A percentile compares a stretch with the other conserved stretches of the same genome.
Conservation (phyloP, 371 early-diverging fungal genomes). For the Mucor mucedo region DNA sequence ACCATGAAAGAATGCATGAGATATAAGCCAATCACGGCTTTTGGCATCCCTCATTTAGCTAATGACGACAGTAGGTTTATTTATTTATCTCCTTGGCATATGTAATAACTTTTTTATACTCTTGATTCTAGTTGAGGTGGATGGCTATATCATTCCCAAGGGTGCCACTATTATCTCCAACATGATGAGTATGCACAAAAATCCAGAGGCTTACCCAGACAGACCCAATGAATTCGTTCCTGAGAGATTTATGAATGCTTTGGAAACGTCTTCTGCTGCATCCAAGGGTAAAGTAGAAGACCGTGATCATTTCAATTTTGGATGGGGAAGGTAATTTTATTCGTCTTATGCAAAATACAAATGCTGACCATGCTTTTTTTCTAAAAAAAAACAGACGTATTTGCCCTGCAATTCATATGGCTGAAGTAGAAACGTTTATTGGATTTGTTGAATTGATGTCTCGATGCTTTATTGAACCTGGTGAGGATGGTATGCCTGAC, state of each 20-base stretch:
- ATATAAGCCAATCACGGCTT: constrained; percentile 7
- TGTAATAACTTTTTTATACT: neutral
- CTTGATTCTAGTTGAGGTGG: neutral
- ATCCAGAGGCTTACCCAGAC: constrained; percentile 10
- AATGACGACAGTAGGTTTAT: constrained; percentile 16
- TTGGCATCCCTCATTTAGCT: constrained; percentile 19
- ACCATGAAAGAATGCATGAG: constrained; percentile 22
- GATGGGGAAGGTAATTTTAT: constrained; percentile 20
- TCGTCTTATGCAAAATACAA: neutral
- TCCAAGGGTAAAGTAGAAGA: constrained; percentile 18
- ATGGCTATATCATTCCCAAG: constrained; percentile 18
- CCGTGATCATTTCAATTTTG: constrained; percentile 27
- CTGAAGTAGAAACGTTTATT: constrained; percentile 15
- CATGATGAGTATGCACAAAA: constrained; percentile 21
- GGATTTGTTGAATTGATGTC: constrained; percentile 9
- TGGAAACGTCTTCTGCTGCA: constrained; percentile 15
- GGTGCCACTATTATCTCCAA: constrained; percentile 6
- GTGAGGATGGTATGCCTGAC: constrained; percentile 5
- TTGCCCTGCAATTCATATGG: constrained; percentile 6
- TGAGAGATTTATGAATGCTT: constrained; percentile 22
- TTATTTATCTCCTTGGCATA: neutral
- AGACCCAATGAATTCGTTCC: constrained; percentile 19
- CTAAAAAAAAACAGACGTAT: neutral
- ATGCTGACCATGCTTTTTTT: neutral
- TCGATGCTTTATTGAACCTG: constrained; percentile 8